Conservation (phyloP, 169 alveolate genomes). For the Plasmodium yoelii region DNA sequence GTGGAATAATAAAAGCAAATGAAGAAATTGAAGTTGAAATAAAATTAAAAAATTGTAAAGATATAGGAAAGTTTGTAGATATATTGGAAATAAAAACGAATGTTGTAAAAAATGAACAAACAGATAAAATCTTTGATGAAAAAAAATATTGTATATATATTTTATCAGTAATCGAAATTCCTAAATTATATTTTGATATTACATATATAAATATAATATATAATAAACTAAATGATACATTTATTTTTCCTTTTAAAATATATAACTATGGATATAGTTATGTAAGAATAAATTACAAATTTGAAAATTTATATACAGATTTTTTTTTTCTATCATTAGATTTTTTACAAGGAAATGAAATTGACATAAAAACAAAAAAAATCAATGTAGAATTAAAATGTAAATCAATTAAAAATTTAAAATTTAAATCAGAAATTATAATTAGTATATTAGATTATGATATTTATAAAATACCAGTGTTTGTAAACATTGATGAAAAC, state of each 20-base stretch:
- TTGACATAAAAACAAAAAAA: constrained; percentile 27
- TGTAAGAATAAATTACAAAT: constrained; percentile 25
- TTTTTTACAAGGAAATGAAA: constrained; percentile 30
- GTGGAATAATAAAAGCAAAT: constrained; percentile 11
- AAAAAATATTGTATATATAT: constrained; percentile 45
- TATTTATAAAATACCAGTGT: constrained; percentile 36
- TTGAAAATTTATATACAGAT: constrained; percentile 29
- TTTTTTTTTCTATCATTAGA: constrained; percentile 27
- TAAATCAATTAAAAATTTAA: constrained; percentile 12
- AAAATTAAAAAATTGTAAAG: constrained; percentile 15
- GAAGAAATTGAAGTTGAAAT: constrained; percentile 17
- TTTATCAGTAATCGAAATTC: constrained; percentile 15
- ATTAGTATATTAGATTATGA: constrained; percentile 50
- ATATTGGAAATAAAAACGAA: constrained; percentile 8
- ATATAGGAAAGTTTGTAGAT: constrained; percentile 47
- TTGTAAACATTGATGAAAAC: constrained; percentile 45
- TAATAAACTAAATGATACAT: constrained; percentile 31
- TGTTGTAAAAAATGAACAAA: background rate
- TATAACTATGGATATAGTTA: constrained; percentile 63
- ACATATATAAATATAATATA: constrained; percentile 59
- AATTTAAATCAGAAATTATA: constrained; percentile 17
- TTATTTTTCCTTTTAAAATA: constrained; percentile 37
- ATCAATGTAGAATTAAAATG: constrained; percentile 28
- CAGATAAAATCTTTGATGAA: background rate
- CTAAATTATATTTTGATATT: constrained; percentile 49